A percentile compares a stretch with the other conserved stretches of the same genome.
Evolutionary conservation across 2,329 filamentous ascomycete genomes (phyloP).

Genomic region (Botrytis hyacinthi): DNA sequence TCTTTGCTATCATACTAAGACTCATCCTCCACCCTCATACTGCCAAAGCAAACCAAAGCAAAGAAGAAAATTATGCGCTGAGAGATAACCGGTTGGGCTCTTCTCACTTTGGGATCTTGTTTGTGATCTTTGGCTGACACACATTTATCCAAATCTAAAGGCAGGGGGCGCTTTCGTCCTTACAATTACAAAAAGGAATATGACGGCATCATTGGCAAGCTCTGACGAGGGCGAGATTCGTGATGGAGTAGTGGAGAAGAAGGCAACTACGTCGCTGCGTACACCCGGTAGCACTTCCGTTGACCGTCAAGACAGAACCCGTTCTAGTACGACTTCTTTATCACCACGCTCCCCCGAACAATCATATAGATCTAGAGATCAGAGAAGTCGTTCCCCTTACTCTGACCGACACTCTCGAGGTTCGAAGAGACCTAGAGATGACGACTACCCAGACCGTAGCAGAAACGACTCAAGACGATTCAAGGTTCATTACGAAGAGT

Average conservation of each 20-base stretch:
- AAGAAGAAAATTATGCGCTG: slow-evolving; percentile 33
- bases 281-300: slow-evolving; percentile 75
- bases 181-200: slow-evolving; percentile 37
- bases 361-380: slow-evolving; percentile 47
- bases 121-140: slow-evolving; percentile 42
- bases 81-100: slow-evolving; percentile 39
- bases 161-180: slow-evolving; percentile 38
- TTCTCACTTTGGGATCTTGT: slow-evolving; percentile 40
- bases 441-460: slow-evolving; percentile 51
- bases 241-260: slow-evolving; percentile 77
- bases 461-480: slow-evolving; percentile 58
- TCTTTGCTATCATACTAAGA: neutral
- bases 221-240: slow-evolving; percentile 87
- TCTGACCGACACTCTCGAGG: slow-evolving; percentile 46
- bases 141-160: slow-evolving; percentile 34
- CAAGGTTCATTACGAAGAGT: slow-evolving; percentile 61
- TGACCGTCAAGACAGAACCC: slow-evolving; percentile 89
- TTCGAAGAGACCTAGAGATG: slow-evolving; percentile 65
- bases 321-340: slow-evolving; percentile 41
- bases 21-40: neutral
- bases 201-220: slow-evolving; percentile 55
- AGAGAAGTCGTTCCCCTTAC: slow-evolving; percentile 57
- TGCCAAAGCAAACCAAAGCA: neutral
- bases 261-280: slow-evolving; percentile 88
- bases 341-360: slow-evolving; percentile 36